A percentile compares a stretch with the other conserved stretches of the same genome.
Conservation (phyloP, 2,329 filamentous ascomycete species). For the Aspergillus sojae region DNA sequence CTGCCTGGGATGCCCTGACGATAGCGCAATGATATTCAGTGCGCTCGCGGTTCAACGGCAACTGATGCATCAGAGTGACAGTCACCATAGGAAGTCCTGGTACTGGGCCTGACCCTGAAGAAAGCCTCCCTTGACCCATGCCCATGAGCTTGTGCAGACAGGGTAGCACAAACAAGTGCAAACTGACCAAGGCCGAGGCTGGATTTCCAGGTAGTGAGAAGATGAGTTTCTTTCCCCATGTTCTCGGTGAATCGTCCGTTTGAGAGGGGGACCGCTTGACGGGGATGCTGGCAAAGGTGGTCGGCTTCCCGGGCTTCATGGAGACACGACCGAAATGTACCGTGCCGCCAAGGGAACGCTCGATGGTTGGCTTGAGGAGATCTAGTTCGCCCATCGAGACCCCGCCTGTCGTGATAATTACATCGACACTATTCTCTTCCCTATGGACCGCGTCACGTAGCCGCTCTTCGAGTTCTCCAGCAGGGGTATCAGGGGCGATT, state of each 20-base stretch:
- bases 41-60: conserved; percentile 72
- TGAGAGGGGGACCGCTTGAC: conserved; percentile 50
- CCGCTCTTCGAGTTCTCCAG: conserved; percentile 72
- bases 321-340: conserved; percentile 95
- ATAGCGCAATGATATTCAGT: conserved; percentile 87
- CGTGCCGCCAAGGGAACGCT: conserved; percentile 82
- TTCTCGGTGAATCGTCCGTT: conserved; percentile 49
- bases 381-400: conserved; percentile 98
- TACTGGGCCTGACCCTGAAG: conserved; percentile 52
- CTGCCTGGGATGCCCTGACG: conserved; percentile 61
- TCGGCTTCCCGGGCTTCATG: conserved; percentile 98
- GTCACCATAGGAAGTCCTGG: conserved; percentile 71
- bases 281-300: conserved; percentile 89
- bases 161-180: conserved; percentile 91
- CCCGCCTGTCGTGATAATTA: conserved; percentile 89
- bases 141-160: conserved; percentile 78
- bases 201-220: conserved; percentile 95
- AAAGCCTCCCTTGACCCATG: conserved; percentile 43
- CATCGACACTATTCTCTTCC: conserved; percentile 59
- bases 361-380: conserved; percentile 93
- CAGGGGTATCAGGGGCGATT: conserved; percentile 64
- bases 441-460: conserved; percentile 72
- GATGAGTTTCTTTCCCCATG: conserved; percentile 68
- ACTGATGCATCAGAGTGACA: conserved; percentile 71
- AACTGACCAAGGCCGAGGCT: conserved; percentile 87